Evolutionary conservation across 1,284 basidiomycete genomes (phyloP).

Genomic region (Heliocybe sulcata): DNA sequence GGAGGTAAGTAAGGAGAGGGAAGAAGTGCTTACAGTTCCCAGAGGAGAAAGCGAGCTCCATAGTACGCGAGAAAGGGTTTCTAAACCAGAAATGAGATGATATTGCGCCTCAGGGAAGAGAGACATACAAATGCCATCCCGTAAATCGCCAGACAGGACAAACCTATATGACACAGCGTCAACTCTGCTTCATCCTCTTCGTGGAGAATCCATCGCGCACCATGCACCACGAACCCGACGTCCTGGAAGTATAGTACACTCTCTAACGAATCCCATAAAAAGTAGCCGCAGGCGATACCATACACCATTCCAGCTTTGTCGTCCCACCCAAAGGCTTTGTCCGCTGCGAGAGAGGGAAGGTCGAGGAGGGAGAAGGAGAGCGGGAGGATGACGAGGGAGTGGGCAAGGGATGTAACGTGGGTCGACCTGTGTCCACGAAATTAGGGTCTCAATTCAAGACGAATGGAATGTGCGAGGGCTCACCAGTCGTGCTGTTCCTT

Average conservation of each 20-base stretch:
- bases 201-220: slow-evolving; percentile 28
- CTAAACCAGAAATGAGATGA: slow-evolving; percentile 27
- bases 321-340: slow-evolving; percentile 55
- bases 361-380: slow-evolving; percentile 34
- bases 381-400: slow-evolving; percentile 44
- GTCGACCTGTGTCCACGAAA: slow-evolving; percentile 25
- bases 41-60: slow-evolving; percentile 61
- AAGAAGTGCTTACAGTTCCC: slow-evolving; percentile 52
- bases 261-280: slow-evolving; percentile 59
- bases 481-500: slow-evolving; percentile 49
- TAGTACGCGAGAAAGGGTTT: slow-evolving; percentile 71
- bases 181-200: no score
- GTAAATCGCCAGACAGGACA: slow-evolving; percentile 55
- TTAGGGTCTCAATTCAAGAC: background rate
- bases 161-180: slow-evolving; percentile 25
- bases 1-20: no score
- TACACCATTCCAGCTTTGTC: slow-evolving; percentile 35
- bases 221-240: slow-evolving; percentile 61
- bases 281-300: slow-evolving; percentile 53
- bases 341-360: slow-evolving; percentile 30
- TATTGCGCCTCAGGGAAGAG: background rate
- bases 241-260: slow-evolving; percentile 46
- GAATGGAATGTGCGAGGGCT: slow-evolving; percentile 6
- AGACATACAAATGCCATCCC: slow-evolving; percentile 50
- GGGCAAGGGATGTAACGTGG: slow-evolving; percentile 49